Evolutionary conservation across 805 yeast species (phyloP).

Genomic region (Zygoascus biomembranicola): DNA sequence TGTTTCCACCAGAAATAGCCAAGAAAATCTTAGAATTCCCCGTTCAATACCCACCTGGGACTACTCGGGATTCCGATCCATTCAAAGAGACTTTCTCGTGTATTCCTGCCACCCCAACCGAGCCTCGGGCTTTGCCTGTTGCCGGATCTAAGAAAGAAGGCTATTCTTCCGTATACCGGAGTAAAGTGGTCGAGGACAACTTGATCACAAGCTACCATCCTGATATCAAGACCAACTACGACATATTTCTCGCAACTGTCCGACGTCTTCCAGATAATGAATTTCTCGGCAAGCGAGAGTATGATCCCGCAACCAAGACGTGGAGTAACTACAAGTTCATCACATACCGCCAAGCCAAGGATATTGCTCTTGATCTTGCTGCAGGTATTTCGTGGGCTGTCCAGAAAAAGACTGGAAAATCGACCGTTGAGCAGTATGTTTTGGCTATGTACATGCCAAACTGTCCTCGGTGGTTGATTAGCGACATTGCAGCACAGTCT

Average conservation of each 20-base stretch:
- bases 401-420: slow-evolving; percentile 18
- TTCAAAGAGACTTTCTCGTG: neutral
- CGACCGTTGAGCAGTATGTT: slow-evolving; percentile 10
- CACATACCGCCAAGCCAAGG: slow-evolving; percentile 34
- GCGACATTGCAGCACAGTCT: slow-evolving; percentile 60
- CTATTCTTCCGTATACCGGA: slow-evolving; percentile 46
- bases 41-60: neutral
- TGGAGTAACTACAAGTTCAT: slow-evolving; percentile 40
- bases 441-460: slow-evolving; percentile 24
- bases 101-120: neutral
- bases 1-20: neutral
- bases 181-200: slow-evolving; percentile 27
- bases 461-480: slow-evolving; percentile 49
- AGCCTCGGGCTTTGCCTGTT: slow-evolving; percentile 12
- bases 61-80: neutral
- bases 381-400: slow-evolving; percentile 42
- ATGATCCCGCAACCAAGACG: slow-evolving; percentile 27
- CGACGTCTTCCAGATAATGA: slow-evolving; percentile 23
- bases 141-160: slow-evolving; percentile 37
- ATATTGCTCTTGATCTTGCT: neutral
- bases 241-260: slow-evolving; percentile 27
- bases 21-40: neutral
- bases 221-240: slow-evolving; percentile 33
- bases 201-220: slow-evolving; percentile 28
- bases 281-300: slow-evolving; percentile 34